These are phyloP conservation scores for Kuraishia piskuri DNA, from an alignment of 805 yeast species.

Conservation along the genomic window DNA sequence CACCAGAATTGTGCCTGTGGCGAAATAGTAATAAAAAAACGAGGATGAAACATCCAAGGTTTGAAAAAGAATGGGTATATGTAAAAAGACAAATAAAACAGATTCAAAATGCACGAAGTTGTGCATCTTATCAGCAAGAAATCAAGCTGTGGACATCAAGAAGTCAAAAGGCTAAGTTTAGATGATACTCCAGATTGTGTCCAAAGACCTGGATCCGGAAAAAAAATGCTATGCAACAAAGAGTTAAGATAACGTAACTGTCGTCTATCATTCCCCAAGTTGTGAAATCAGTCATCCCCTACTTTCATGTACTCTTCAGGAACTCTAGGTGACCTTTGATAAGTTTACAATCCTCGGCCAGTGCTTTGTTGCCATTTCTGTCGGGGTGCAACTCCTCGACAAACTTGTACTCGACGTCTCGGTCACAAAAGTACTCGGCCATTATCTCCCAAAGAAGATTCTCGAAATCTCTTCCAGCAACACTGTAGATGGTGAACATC, in stretches of 20 bases:
- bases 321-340: conserved; percentile 1
- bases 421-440: conserved; percentile 1
- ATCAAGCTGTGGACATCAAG: neutral
- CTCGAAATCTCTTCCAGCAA: neutral
- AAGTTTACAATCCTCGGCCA: neutral
- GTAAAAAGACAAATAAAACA: neutral
- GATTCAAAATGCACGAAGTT: neutral
- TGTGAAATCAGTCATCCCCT: neutral
- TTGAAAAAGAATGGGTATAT: neutral
- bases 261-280: neutral
- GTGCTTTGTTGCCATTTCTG: neutral
- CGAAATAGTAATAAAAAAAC: neutral
- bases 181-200: neutral
- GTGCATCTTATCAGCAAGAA: neutral
- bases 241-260: neutral
- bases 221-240: neutral
- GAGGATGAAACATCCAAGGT: neutral
- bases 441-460: conserved; percentile 1
- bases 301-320: neutral
- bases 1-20: neutral
- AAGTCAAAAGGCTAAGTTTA: neutral
- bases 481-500: conserved; percentile 1
- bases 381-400: neutral
- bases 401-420: neutral
- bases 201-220: neutral